A percentile compares a stretch with the other conserved stretches of the same genome.
phyloP scores from a whole-genome alignment of 2,329 filamentous ascomycete species.

The Colletotrichum higginsianum region DNA sequence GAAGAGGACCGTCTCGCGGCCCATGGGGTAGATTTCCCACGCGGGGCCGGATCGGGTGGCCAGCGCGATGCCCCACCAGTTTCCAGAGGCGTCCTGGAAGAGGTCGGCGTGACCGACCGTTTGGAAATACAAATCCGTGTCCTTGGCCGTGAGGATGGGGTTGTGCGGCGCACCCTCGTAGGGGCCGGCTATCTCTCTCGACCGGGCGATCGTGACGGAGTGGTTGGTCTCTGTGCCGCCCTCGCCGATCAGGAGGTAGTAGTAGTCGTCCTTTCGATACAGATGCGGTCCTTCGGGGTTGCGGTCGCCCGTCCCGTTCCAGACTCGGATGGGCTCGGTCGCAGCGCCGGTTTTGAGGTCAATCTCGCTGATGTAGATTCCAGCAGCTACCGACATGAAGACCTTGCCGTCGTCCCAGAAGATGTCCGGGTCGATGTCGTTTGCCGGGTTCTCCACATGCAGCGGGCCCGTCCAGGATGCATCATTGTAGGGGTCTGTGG shows the following conservation, averaged over 20 bases:
- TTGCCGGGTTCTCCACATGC: constrained; percentile 49
- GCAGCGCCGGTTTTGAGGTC: constrained; percentile 54
- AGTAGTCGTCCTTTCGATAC: constrained; percentile 64
- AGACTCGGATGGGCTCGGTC: constrained; percentile 52
- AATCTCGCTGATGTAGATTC: constrained; percentile 50
- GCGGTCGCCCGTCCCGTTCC: constrained; percentile 61
- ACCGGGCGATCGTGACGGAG: constrained; percentile 60
- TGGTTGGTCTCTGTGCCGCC: constrained; percentile 62
- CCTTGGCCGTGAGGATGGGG: constrained; percentile 60
- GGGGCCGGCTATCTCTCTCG: constrained; percentile 57
- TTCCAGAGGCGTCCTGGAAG: constrained; percentile 59
- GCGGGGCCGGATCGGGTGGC: constrained; percentile 60
- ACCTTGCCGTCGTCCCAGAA: constrained; percentile 69
- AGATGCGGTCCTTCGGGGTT: constrained; percentile 68
- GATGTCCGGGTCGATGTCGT: constrained; percentile 61
- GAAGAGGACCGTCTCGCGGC: constrained; percentile 66
- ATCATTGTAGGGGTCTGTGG: constrained; percentile 56
- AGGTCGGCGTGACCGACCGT: constrained; percentile 62
- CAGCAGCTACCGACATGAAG: constrained; percentile 53
- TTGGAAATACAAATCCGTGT: constrained; percentile 57
- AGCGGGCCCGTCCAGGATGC: constrained; percentile 57
- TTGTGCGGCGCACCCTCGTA: constrained; percentile 59
- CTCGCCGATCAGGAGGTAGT: constrained; percentile 69
- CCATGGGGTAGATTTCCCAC: constrained; percentile 65
- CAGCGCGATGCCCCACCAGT: constrained; percentile 68